A percentile compares a stretch with the other conserved stretches of the same genome.
Conservation (phyloP, 805 yeast genomes). For the Vanderwaltozyma tropicalis region DNA sequence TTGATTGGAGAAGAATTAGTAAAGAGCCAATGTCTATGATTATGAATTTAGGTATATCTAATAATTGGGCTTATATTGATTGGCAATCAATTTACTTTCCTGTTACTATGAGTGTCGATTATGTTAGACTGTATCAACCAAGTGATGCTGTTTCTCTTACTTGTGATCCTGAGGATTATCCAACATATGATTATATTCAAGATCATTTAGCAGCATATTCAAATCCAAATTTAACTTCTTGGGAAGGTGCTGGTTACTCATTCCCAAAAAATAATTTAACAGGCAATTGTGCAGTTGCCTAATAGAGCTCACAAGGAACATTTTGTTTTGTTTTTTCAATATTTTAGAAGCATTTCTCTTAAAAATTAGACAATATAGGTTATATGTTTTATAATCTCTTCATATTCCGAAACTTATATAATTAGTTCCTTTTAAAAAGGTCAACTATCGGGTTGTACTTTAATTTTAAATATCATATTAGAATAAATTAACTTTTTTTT, state of each 20-base stretch:
- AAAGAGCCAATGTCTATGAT: conserved; percentile 91
- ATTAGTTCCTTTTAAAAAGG: too few relatives aligned
- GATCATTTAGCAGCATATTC: conserved; percentile 58
- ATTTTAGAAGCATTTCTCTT: not conserved
- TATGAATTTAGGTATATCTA: conserved; percentile 81
- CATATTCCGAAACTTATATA: too few relatives aligned
- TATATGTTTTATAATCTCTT: too few relatives aligned
- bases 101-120: conserved; percentile 62
- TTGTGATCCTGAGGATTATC: conserved; percentile 81
- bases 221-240: conserved; percentile 58
- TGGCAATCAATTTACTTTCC: conserved; percentile 82
- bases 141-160: conserved; percentile 46
- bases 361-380: too few relatives aligned
- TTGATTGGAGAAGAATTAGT: conserved; percentile 70
- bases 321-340: not conserved
- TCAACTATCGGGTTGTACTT: too few relatives aligned
- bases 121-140: conserved; percentile 90
- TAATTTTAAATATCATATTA: too few relatives aligned
- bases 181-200: conserved; percentile 76
- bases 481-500: too few relatives aligned
- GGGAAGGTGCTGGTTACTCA: conserved; percentile 66
- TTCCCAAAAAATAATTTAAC: conserved; percentile 54
- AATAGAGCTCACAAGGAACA: too few relatives aligned
- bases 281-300: conserved; percentile 34
- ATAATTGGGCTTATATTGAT: conserved; percentile 88